Conservation (phyloP, 2,329 filamentous ascomycete species). For the Akanthomyces uredinophilus region DNA sequence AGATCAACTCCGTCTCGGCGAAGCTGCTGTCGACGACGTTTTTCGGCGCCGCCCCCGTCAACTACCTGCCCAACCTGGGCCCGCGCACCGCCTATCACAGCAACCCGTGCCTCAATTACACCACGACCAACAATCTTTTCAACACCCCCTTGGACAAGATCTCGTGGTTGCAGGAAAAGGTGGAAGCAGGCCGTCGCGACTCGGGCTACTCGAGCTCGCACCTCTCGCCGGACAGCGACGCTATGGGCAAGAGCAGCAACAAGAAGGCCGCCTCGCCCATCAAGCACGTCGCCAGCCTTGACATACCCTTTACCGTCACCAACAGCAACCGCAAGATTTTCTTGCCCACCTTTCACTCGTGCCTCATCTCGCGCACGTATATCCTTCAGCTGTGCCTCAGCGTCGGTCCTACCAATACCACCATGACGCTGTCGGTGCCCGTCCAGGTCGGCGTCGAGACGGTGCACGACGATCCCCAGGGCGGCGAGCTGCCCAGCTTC, state of each 20-base stretch:
- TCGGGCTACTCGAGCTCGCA: slow-evolving; percentile 49
- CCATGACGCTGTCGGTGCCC: slow-evolving; percentile 42
- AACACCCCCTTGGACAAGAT: slow-evolving; percentile 30
- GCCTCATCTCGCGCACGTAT: slow-evolving; percentile 52
- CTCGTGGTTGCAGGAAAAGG: slow-evolving; percentile 37
- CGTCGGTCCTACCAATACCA: slow-evolving; percentile 37
- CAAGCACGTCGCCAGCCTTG: slow-evolving; percentile 37
- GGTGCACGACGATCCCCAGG: slow-evolving; percentile 27
- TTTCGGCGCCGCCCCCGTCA: slow-evolving; percentile 43
- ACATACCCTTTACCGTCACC: slow-evolving; percentile 46
- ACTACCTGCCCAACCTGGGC: slow-evolving; percentile 46
- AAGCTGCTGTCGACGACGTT: slow-evolving; percentile 50
- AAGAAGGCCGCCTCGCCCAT: slow-evolving; percentile 28
- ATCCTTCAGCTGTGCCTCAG: slow-evolving; percentile 43
- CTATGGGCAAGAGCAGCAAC: slow-evolving; percentile 25
- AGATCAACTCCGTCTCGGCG: slow-evolving; percentile 42
- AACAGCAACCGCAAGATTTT: slow-evolving; percentile 44
- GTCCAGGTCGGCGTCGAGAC: slow-evolving; percentile 46
- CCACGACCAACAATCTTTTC: slow-evolving; percentile 38
- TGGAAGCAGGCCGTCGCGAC: slow-evolving; percentile 38
- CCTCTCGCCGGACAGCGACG: slow-evolving; percentile 30
- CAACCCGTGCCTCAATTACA: slow-evolving; percentile 43
- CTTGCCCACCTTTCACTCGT: slow-evolving; percentile 54
- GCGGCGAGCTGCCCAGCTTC: slow-evolving; percentile 42
- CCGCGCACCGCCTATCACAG: slow-evolving; percentile 35